Evolutionary conservation across 768 basidiomycete genomes (phyloP).

Genomic region (Strobilomyces dryophilus): DNA sequence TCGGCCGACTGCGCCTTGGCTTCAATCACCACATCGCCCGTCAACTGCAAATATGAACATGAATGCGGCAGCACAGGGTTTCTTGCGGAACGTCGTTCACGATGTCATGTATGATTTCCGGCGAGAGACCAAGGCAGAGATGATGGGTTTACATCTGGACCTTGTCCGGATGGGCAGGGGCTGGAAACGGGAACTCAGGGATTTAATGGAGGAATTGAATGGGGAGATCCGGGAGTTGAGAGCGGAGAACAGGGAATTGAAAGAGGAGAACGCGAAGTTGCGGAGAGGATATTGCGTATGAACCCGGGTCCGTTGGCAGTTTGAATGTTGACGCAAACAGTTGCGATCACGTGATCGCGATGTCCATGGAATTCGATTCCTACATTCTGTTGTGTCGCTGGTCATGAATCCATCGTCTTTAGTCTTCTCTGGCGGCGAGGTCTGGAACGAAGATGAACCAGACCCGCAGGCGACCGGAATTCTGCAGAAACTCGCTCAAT

Average conservation of each 20-base stretch:
- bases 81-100: slow-evolving; percentile 59
- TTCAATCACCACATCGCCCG: slow-evolving; percentile 37
- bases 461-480: slow-evolving; percentile 1
- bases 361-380: too few species aligned
- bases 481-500: slow-evolving; percentile 7
- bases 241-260: slow-evolving; percentile 48
- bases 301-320: too few species aligned
- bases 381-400: too few species aligned
- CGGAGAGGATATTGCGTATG: slow-evolving; percentile 41
- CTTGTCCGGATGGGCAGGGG: slow-evolving; percentile 65
- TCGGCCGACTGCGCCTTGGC: slow-evolving; percentile 37
- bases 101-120: slow-evolving; percentile 75
- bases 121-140: slow-evolving; percentile 64
- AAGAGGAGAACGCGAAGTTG: slow-evolving; percentile 64
- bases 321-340: too few species aligned
- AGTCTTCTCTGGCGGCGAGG: slow-evolving; percentile 25
- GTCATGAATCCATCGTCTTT: slow-evolving; percentile 10
- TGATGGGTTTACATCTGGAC: slow-evolving; percentile 73
- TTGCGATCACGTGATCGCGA: slow-evolving; percentile 12
- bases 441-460: slow-evolving; percentile 15
- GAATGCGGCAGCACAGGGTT: slow-evolving; percentile 43
- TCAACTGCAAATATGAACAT: slow-evolving; percentile 21
- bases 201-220: slow-evolving; percentile 56
- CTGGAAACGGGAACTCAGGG: slow-evolving; percentile 63
- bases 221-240: slow-evolving; percentile 48